A percentile compares a stretch with the other conserved stretches of the same genome.
These are phyloP conservation scores for Toxoplasma gondii DNA, from an alignment of 169 alveolate species.

Conservation along the genomic window DNA sequence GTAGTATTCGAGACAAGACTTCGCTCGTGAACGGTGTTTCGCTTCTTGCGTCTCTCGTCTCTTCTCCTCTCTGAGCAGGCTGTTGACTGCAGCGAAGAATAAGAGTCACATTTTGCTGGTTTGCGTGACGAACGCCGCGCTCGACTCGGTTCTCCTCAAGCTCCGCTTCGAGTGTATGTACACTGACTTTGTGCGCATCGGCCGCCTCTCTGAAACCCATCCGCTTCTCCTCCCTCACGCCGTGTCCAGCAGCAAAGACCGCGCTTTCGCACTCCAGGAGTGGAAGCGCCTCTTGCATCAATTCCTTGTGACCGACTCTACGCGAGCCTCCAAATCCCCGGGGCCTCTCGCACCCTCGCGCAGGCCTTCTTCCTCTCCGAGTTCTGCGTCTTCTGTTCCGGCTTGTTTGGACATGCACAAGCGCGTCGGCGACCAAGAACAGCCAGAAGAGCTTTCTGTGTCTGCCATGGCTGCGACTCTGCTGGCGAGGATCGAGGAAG, in stretches of 20 bases:
- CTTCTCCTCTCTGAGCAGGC: background rate
- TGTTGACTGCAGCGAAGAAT: constrained; percentile 46
- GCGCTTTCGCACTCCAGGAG: constrained; percentile 40
- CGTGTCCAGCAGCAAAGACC: constrained; percentile 57
- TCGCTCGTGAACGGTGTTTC: too few species aligned
- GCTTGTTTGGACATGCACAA: background rate
- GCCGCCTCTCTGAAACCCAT: constrained; percentile 64
- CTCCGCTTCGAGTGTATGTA: constrained; percentile 37
- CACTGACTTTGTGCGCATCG: constrained; percentile 61
- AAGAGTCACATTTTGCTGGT: constrained; percentile 50
- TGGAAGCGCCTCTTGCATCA: background rate
- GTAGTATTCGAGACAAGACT: too few species aligned
- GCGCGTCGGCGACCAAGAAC: background rate
- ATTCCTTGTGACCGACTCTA: background rate
- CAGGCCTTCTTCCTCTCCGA: background rate
- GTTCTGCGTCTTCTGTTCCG: background rate
- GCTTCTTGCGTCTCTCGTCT: background rate
- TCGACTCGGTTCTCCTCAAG: constrained; percentile 64
- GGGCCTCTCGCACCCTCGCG: background rate
- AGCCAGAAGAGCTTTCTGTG: background rate
- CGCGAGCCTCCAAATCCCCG: background rate
- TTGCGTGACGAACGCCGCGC: constrained; percentile 66
- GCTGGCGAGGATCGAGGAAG: constrained; percentile 19
- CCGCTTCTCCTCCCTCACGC: constrained; percentile 64
- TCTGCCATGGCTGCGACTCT: constrained; percentile 36